A percentile compares a stretch with the other conserved stretches of the same genome.
Evolutionary conservation across 1,139 yeast genomes (phyloP).

Genomic region (Saccharomyces hybrid): DNA sequence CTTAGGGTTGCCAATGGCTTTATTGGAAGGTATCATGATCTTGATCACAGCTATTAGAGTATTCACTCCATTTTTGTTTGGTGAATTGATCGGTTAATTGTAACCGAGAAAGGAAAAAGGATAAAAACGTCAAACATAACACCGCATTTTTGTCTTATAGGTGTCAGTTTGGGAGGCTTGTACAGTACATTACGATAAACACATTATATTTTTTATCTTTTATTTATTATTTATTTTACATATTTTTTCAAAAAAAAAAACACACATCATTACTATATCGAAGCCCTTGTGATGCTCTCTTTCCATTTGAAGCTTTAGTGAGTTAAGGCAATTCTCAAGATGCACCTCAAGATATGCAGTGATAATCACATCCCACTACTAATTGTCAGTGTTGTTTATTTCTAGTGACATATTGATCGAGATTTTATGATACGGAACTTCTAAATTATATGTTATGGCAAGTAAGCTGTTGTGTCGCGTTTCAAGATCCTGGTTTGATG

Average conservation of each 20-base stretch:
- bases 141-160: neutral
- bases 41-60: slow-evolving; percentile 69
- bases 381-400: too few relatives aligned
- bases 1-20: slow-evolving; percentile 62
- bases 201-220: neutral
- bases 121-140: neutral
- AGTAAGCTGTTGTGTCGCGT: too few relatives aligned
- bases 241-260: neutral
- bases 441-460: too few relatives aligned
- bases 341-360: too few relatives aligned
- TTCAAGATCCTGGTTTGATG: too few relatives aligned
- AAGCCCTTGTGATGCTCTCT: too few relatives aligned
- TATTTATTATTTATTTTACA: neutral
- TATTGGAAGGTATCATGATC: slow-evolving; percentile 61
- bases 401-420: too few relatives aligned
- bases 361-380: too few relatives aligned
- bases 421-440: too few relatives aligned
- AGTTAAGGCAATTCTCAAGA: too few relatives aligned
- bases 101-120: neutral
- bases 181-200: slow-evolving; percentile 1
- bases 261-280: neutral
- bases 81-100: slow-evolving; percentile 34
- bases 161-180: neutral
- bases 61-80: slow-evolving; percentile 63
- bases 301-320: too few relatives aligned